Evolutionary conservation across 345 rosid genomes (phyloP).

Genomic region (Ceriops tagal): DNA sequence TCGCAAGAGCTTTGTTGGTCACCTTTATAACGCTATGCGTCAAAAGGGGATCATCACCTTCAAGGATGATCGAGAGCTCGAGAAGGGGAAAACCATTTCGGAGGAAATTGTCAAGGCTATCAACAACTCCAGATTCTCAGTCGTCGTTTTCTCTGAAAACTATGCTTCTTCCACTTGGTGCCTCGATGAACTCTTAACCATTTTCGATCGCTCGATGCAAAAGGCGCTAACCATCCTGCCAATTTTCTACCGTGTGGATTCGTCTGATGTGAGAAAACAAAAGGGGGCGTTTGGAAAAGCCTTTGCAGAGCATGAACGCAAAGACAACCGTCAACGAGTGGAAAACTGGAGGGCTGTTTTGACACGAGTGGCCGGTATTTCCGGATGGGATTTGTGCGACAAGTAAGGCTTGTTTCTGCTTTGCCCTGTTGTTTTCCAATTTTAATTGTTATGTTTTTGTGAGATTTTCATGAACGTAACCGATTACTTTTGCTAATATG

Average conservation of each 20-base stretch:
- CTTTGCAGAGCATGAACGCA: constrained; percentile 1
- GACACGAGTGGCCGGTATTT: not conserved
- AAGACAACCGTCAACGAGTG: not conserved
- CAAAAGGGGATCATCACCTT: constrained; percentile 10
- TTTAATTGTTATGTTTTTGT: not conserved
- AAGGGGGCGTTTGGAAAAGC: constrained; percentile 1
- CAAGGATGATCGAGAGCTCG: constrained; percentile 2
- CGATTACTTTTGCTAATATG: too few relatives aligned
- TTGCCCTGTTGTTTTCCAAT: not conserved
- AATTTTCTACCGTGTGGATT: constrained; percentile 14
- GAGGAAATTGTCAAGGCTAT: constrained; percentile 2
- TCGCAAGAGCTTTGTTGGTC: constrained; percentile 7
- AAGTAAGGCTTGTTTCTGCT: not conserved
- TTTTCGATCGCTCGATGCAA: not conserved
- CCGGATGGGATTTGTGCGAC: constrained; percentile 4
- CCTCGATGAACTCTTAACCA: constrained; percentile 9
- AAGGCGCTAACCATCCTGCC: not conserved
- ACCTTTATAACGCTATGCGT: constrained; percentile 5
- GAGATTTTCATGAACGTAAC: too few relatives aligned
- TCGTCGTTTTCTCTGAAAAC: constrained; percentile 8
- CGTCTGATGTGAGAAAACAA: constrained; percentile 8
- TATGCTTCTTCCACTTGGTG: constrained; percentile 15
- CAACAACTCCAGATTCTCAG: not conserved
- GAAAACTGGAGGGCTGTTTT: constrained; percentile 10
- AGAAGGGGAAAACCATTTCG: not conserved